Base-by-base conservation (phyloP, 768 basidiomycete species). In the Psilocybe cyanescens region DNA sequence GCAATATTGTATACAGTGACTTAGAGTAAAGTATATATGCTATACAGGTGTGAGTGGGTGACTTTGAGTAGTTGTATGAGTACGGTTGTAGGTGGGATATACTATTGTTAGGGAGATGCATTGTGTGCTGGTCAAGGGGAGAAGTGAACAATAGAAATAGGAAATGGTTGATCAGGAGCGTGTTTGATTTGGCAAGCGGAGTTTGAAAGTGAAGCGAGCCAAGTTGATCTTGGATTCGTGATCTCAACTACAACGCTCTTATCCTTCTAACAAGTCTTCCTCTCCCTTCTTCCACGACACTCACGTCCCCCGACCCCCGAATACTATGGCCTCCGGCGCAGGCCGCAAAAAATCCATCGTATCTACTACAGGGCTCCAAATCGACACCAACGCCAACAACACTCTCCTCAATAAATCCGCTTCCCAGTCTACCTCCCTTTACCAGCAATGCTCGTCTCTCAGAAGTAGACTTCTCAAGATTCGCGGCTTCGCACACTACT, bases 371-470 rank as follows among this genome's bases (percentile, higher is more conserved):
- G 85, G 81, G 69, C 80, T 90, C 60, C 80, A 85, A 49, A 89
- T 91, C 73, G 92, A 93, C 74, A 85, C 84, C 14, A 82, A 88
- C 68, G 86, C 86, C 68, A 86, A 87, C 72, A 93, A 91, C 81
- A 93, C 89, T 53, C 89, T 93, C 62, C 92, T 95, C 81, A 95
- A 95, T 80, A 93, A 94, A 76, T 83, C 91, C 52, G 92, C 94
- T n/a, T 89, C 91, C 55, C 85, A 89, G 69, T 90, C 89, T 11
- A 90, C 92, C 29, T 94, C 93, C 41, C 90, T 95, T 75, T 95
- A 94, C 79, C 94, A 95, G 76, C 91, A 94, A 86, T 94, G 93
- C 76, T 90, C 91, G 4, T 79, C 87, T 61, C 83, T 95, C 55
- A 83, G 92, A 63, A 79, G 83, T 49, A 87, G 89, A 67, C 88